Conservation (phyloP, 2,329 filamentous ascomycete genomes). For the Neofusicoccum parvum region DNA sequence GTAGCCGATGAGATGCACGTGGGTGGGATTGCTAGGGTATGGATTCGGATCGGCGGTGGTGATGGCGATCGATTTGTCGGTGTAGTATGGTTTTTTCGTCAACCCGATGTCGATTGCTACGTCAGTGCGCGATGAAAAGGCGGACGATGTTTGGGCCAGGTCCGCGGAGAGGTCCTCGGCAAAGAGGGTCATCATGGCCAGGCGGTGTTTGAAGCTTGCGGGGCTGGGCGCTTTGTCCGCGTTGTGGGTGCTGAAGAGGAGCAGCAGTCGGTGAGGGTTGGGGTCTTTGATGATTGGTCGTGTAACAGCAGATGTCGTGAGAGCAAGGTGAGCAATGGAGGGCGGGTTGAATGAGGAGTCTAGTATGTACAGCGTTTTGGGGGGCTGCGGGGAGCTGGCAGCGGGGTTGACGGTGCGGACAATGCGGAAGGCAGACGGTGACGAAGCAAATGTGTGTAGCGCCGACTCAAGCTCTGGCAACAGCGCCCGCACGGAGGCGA, state of each 20-base stretch:
- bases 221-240: conserved; percentile 68
- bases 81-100: conserved; percentile 73
- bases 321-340: conserved; percentile 59
- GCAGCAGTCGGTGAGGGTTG: conserved; percentile 52
- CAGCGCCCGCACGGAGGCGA: conserved; percentile 29
- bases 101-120: conserved; percentile 65
- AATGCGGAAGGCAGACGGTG: conserved; percentile 37
- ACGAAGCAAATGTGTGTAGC: conserved; percentile 36
- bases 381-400: conserved; percentile 36
- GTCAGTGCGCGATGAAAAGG: conserved; percentile 20
- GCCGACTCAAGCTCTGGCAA: conserved; percentile 37
- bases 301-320: conserved; percentile 57
- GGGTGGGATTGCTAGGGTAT: conserved; percentile 45
- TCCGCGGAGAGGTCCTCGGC: conserved; percentile 54
- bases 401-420: conserved; percentile 38
- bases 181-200: conserved; percentile 73
- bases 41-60: conserved; percentile 38
- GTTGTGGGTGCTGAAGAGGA: conserved; percentile 66
- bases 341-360: conserved; percentile 70
- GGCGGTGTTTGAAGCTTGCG: conserved; percentile 66
- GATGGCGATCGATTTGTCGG: conserved; percentile 68
- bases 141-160: conserved; percentile 2
- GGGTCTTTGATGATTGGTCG: conserved; percentile 28
- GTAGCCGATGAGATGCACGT: conserved; percentile 73
- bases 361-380: conserved; percentile 60